These are phyloP conservation scores for Phaeosphaeria sp. DNA, from an alignment of 2,329 filamentous ascomycete genomes.

Conservation along the genomic window DNA sequence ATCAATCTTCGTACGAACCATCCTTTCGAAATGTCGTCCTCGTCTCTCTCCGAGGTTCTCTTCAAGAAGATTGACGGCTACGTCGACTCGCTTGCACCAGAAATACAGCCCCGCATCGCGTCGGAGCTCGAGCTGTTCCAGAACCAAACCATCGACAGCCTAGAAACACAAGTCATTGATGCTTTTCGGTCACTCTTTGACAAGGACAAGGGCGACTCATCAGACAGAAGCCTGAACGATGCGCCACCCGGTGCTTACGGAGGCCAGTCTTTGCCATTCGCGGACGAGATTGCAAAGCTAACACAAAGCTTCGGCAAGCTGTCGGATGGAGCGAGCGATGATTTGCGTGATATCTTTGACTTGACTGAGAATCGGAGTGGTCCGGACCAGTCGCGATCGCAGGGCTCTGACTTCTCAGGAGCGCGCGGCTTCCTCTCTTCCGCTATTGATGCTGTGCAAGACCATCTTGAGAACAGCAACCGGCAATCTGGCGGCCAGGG, in stretches of 20 bases:
- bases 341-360: conserved; percentile 37
- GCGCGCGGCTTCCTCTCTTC: conserved; percentile 34
- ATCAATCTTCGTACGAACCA: not conserved
- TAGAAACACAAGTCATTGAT: conserved; percentile 38
- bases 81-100: conserved; percentile 38
- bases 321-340: conserved; percentile 34
- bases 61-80: conserved; percentile 39
- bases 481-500: conserved; percentile 15
- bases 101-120: conserved; percentile 41
- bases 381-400: conserved; percentile 19
- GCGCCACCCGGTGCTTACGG: conserved; percentile 38
- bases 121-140: conserved; percentile 38
- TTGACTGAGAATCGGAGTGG: conserved; percentile 28
- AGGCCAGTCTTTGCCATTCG: conserved; percentile 37
- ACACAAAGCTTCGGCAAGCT: conserved; percentile 38
- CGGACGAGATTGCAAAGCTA: conserved; percentile 37
- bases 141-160: conserved; percentile 40
- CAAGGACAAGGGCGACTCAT: conserved; percentile 22
- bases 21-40: conserved; percentile 21
- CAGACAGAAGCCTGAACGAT: conserved; percentile 32
- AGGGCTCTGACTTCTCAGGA: conserved; percentile 21
- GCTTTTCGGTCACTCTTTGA: conserved; percentile 38
- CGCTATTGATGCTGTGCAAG: conserved; percentile 34
- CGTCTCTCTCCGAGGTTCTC: conserved; percentile 29
- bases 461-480: conserved; percentile 28